Conservation (phyloP, 106 monocot species). For the Posidonia australis region DNA sequence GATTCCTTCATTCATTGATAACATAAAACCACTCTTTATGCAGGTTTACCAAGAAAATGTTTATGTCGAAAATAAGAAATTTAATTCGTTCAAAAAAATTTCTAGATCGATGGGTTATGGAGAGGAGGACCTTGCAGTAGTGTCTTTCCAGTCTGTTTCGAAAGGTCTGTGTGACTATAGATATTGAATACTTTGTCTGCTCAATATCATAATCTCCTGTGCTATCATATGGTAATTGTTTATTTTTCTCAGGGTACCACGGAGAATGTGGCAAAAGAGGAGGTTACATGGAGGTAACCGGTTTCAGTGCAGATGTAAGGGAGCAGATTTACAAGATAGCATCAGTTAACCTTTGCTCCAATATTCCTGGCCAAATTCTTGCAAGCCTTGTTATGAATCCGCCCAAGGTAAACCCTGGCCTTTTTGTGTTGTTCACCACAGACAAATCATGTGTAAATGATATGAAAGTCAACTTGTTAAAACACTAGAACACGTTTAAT, state of each 20-base stretch:
- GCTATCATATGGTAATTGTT: background rate
- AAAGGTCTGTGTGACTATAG: slow-evolving; percentile 41
- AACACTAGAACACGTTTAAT: background rate
- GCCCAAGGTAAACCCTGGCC: slow-evolving; percentile 62
- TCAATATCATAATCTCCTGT: background rate
- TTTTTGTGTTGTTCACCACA: background rate
- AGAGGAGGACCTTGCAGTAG: slow-evolving; percentile 61
- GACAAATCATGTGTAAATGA: too few species aligned
- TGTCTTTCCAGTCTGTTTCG: slow-evolving; percentile 90
- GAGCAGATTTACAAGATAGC: slow-evolving; percentile 97
- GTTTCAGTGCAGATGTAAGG: slow-evolving; percentile 63
- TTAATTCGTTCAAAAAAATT: slow-evolving; percentile 95
- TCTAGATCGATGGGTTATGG: slow-evolving; percentile 77
- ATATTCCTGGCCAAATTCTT: slow-evolving; percentile 91
- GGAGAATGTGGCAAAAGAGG: slow-evolving; percentile 99
- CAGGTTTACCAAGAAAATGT: slow-evolving; percentile 98
- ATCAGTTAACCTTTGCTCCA: slow-evolving; percentile 95
- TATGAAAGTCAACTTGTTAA: background rate
- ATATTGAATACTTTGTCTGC: background rate
- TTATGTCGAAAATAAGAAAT: slow-evolving; percentile 81
- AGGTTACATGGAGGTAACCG: slow-evolving; percentile 96
- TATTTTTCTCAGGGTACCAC: slow-evolving; percentile 51
- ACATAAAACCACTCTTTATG: background rate
- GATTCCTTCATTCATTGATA: background rate
- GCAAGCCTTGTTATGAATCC: slow-evolving; percentile 96